phyloP scores from a whole-genome alignment of 345 rosid genomes.

The Trapa incisa region DNA sequence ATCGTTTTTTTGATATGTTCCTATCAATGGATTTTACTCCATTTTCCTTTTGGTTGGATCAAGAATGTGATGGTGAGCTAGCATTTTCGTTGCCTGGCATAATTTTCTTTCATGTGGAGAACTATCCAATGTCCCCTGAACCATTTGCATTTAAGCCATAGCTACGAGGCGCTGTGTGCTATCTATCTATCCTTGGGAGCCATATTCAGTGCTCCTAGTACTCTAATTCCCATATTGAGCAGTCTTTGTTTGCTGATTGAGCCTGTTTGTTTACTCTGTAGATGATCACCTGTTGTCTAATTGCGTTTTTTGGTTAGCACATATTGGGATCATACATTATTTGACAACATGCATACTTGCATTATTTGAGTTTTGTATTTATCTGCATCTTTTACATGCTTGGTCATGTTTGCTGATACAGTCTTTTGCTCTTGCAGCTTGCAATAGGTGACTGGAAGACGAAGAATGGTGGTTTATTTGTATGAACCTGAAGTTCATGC shows the following conservation, averaged over 20 bases:
- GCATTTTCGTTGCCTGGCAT: neutral
- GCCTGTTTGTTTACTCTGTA: neutral
- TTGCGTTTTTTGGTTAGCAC: neutral
- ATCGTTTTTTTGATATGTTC: constrained; percentile 26
- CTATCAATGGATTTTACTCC: constrained; percentile 47
- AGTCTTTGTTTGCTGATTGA: neutral
- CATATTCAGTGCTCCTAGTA: neutral
- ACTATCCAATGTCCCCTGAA: neutral
- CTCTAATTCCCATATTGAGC: neutral
- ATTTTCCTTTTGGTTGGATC: constrained; percentile 22
- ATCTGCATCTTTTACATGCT: neutral
- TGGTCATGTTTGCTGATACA: neutral
- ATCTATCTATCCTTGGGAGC: neutral
- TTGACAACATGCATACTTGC: neutral
- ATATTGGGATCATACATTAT: neutral
- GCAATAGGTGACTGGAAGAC: neutral
- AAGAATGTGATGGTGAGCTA: constrained; percentile 31
- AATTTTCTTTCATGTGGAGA: neutral
- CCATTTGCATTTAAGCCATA: neutral
- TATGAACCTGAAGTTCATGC: neutral
- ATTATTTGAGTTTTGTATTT: neutral
- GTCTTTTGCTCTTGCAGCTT: constrained; percentile 1
- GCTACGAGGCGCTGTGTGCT: neutral
- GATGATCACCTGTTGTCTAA: neutral
- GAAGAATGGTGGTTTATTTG: neutral